phyloP scores from a whole-genome alignment of 1,284 basidiomycete genomes.

The Trichosporon sp. region DNA sequence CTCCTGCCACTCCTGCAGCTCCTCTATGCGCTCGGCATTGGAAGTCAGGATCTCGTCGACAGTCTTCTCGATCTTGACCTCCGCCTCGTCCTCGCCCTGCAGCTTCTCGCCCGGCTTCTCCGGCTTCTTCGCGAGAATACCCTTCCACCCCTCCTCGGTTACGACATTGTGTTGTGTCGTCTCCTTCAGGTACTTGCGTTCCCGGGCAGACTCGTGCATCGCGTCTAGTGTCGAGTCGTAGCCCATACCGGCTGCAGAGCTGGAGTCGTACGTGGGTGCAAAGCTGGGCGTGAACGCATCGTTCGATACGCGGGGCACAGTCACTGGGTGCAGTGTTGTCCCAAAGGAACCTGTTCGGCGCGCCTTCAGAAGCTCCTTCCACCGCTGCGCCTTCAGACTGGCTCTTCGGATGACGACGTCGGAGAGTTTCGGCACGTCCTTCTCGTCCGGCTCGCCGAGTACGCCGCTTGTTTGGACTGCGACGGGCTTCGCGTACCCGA shows the following conservation, averaged over 20 bases:
- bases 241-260: slow-evolving; percentile 25
- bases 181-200: slow-evolving; percentile 9
- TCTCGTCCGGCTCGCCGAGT: slow-evolving; percentile 6
- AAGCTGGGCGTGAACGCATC: slow-evolving; percentile 31
- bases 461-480: slow-evolving; percentile 24
- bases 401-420: slow-evolving; percentile 34
- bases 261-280: slow-evolving; percentile 37
- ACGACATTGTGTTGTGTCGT: not conserved
- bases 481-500: slow-evolving; percentile 35
- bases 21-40: slow-evolving; percentile 32
- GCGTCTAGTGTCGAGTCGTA: slow-evolving; percentile 32
- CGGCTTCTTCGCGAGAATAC: slow-evolving; percentile 14
- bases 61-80: slow-evolving; percentile 12
- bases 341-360: slow-evolving; percentile 4
- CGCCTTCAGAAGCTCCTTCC: slow-evolving; percentile 28
- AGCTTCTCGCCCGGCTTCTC: slow-evolving; percentile 6
- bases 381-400: slow-evolving; percentile 34
- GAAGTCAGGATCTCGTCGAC: slow-evolving; percentile 27
- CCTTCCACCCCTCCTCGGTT: slow-evolving; percentile 10
- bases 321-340: slow-evolving; percentile 4
- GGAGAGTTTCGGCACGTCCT: slow-evolving; percentile 18
- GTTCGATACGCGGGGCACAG: not conserved
- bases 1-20: slow-evolving; percentile 40
- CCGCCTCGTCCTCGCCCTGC: slow-evolving; percentile 1
- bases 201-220: slow-evolving; percentile 36